phyloP scores from a whole-genome alignment of 73 alveolate species.

The Uronychia setigera region DNA sequence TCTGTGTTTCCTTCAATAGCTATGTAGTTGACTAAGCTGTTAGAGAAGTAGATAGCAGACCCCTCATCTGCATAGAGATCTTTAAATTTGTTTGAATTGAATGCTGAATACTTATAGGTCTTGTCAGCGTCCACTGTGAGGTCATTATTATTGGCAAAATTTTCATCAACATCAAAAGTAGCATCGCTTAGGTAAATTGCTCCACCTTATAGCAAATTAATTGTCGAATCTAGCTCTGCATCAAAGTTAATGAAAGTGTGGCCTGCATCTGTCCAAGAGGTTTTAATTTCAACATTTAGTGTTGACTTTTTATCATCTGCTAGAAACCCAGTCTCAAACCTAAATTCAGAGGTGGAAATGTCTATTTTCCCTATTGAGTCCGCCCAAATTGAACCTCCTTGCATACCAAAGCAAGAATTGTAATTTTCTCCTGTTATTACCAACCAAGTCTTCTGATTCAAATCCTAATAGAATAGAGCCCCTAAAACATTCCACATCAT shows the following conservation, averaged over 20 bases:
- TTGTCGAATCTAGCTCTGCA: neutral
- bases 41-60: neutral
- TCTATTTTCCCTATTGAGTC: neutral
- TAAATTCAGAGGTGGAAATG: neutral
- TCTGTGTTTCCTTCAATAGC: slow-evolving; percentile 1
- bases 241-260: neutral
- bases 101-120: neutral
- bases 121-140: too few species aligned
- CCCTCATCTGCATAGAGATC: neutral
- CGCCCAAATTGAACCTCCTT: neutral
- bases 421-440: neutral
- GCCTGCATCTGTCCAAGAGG: neutral
- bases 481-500: too few species aligned
- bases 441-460: neutral
- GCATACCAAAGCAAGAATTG: neutral
- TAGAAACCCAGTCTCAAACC: neutral
- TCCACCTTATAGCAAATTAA: neutral
- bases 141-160: too few species aligned
- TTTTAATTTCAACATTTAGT: neutral
- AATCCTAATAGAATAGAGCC: neutral
- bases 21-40: neutral
- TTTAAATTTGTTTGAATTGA: neutral
- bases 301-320: neutral
- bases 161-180: too few species aligned
- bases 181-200: neutral